phyloP scores from a whole-genome alignment of 2,329 filamentous ascomycete genomes.

The Fusarium mangiferae region DNA sequence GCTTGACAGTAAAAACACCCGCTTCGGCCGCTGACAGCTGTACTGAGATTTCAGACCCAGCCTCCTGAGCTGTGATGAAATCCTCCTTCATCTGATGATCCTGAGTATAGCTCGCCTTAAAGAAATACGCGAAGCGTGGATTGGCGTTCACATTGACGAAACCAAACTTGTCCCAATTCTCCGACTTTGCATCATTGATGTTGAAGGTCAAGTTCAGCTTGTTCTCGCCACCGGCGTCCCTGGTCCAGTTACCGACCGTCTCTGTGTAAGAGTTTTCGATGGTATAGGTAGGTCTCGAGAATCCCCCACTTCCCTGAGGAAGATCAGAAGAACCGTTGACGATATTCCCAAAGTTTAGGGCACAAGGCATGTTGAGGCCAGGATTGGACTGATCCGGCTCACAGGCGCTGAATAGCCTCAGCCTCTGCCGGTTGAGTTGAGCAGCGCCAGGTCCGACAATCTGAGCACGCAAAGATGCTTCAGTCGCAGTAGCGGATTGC shows the following conservation, averaged over 20 bases:
- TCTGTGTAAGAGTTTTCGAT: neutral
- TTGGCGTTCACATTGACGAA: neutral
- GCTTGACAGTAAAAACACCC: neutral
- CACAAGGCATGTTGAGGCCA: neutral
- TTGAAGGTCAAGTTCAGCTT: neutral
- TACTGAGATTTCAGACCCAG: neutral
- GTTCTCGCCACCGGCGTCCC: accelerated
- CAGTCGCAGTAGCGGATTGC: neutral
- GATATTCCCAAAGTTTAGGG: neutral
- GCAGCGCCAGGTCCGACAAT: neutral
- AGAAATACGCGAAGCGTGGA: neutral
- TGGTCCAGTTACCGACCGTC: neutral
- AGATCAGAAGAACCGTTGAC: neutral
- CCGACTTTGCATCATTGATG: neutral
- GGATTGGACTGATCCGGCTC: accelerated
- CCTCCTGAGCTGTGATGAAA: neutral
- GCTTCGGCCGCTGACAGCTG: neutral
- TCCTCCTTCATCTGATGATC: neutral
- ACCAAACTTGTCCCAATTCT: neutral
- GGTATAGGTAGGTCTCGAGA: neutral
- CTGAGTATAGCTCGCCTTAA: accelerated
- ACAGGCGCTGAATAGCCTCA: neutral
- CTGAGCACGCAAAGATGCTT: neutral
- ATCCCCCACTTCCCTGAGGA: accelerated
- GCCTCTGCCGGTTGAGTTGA: neutral